These are phyloP conservation scores for Casuarina cunninghamiana DNA, from an alignment of 306 rosid species.

Conservation along the genomic window DNA sequence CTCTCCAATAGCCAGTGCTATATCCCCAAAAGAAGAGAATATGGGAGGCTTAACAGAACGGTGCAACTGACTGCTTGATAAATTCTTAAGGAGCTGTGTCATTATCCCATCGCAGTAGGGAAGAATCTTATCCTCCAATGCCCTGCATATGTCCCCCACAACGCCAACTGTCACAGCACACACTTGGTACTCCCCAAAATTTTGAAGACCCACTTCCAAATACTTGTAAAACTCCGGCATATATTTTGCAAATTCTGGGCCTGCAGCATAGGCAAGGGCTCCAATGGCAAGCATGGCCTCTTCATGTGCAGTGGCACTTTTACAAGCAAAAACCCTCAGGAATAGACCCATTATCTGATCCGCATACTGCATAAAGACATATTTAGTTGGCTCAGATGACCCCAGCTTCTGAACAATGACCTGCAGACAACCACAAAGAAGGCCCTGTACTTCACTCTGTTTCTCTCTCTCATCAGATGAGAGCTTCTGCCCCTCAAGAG, in stretches of 20 bases:
- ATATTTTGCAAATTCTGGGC: constrained; percentile 78
- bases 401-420: constrained; percentile 89
- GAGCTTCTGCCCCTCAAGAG: constrained; percentile 76
- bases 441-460: constrained; percentile 73
- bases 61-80: constrained; percentile 85
- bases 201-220: constrained; percentile 84
- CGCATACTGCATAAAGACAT: constrained; percentile 67
- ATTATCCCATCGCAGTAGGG: constrained; percentile 93
- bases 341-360: constrained; percentile 87
- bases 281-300: constrained; percentile 99
- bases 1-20: constrained; percentile 88
- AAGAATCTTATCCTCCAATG: constrained; percentile 79
- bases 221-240: constrained; percentile 78
- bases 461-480: constrained; percentile 85
- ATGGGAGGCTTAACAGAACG: constrained; percentile 89
- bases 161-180: constrained; percentile 94
- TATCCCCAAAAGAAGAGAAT: constrained; percentile 89
- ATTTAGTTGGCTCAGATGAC: constrained; percentile 68
- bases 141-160: constrained; percentile 92
- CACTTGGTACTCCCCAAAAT: constrained; percentile 92
- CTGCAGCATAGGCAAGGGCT: constrained; percentile 77
- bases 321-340: constrained; percentile 74
- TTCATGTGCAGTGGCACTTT: constrained; percentile 93
- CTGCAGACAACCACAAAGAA: constrained; percentile 92
- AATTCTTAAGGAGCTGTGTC: constrained; percentile 83